Percentiles rank a stretch among this genome's conserved stretches.
Evolutionary conservation across 208 protist species (phyloP).

Genomic region (Leishmania mexicana): DNA sequence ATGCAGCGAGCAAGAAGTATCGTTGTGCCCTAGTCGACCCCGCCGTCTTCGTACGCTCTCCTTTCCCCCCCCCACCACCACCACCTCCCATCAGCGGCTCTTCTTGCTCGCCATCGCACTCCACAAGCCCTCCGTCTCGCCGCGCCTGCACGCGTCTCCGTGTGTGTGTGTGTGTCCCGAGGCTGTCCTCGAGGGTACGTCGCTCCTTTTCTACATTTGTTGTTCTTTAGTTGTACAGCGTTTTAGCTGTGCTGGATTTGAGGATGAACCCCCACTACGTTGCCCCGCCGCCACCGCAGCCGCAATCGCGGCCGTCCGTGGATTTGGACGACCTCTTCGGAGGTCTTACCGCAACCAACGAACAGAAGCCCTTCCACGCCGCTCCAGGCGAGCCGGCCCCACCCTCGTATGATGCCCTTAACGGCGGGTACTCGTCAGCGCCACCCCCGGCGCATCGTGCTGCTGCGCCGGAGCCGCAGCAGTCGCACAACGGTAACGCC

Average conservation of each 20-base stretch:
- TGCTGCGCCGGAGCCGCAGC: constrained; percentile 5
- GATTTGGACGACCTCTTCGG: constrained; percentile 84
- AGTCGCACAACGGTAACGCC: not conserved
- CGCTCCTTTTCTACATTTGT: not conserved
- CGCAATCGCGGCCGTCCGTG: constrained; percentile 21
- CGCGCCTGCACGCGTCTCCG: constrained; percentile 36
- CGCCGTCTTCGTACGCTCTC: not conserved
- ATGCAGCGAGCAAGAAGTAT: not conserved
- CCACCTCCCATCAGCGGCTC: not conserved
- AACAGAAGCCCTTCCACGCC: not conserved
- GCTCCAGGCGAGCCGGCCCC: constrained; percentile 15
- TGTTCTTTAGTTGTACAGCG: not conserved
- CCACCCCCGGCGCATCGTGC: constrained; percentile 1
- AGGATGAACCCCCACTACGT: constrained; percentile 36
- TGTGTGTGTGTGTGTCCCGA: constrained; percentile 7
- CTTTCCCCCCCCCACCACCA: not conserved
- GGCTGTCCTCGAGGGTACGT: not conserved
- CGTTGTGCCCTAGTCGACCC: not conserved
- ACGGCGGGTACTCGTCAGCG: constrained; percentile 20
- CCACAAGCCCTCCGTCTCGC: not conserved
- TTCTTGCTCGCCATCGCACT: not conserved
- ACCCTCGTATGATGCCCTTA: constrained; percentile 23
- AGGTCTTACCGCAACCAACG: constrained; percentile 24
- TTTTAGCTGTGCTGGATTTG: constrained; percentile 2
- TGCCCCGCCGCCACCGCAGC: constrained; percentile 8